Evolutionary conservation across 2,329 filamentous ascomycete genomes (phyloP).

Genomic region (Venturia aucupariae): DNA sequence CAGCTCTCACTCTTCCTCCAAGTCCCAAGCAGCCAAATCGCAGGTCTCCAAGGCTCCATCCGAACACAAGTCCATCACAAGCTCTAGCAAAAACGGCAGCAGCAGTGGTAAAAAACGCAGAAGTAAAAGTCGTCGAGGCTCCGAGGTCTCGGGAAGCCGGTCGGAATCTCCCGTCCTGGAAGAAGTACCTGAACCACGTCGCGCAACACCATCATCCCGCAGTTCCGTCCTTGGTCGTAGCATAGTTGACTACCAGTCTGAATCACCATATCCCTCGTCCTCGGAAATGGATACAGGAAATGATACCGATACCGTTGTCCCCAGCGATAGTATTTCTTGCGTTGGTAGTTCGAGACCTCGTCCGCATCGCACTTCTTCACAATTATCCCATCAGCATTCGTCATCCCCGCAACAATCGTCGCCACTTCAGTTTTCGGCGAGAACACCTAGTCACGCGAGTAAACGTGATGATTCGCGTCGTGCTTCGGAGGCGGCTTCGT

Average conservation of each 20-base stretch:
- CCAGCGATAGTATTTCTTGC: slow-evolving; percentile 40
- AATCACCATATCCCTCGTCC: slow-evolving; percentile 14
- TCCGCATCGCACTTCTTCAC: not conserved
- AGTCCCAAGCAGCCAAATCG: not conserved
- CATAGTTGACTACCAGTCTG: slow-evolving; percentile 17
- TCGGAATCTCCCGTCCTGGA: not conserved
- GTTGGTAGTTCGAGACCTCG: slow-evolving; percentile 19
- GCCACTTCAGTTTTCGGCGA: not conserved
- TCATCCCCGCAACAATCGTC: not conserved
- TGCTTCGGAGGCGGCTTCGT: not conserved
- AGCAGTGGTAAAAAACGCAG: not conserved
- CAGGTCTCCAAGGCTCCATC: slow-evolving; percentile 3
- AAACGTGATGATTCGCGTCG: slow-evolving; percentile 3
- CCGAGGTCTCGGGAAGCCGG: not conserved
- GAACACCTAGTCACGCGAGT: not conserved
- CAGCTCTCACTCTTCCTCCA: slow-evolving; percentile 8
- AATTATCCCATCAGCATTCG: not conserved
- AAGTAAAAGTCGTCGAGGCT: not conserved
- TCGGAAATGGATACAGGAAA: slow-evolving; percentile 30
- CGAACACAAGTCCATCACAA: slow-evolving; percentile 1
- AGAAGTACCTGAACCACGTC: not conserved
- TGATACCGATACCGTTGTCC: slow-evolving; percentile 37
- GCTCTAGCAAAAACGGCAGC: slow-evolving; percentile 8
- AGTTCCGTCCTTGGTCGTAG: slow-evolving; percentile 28
- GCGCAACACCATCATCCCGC: not conserved